Base-by-base conservation (phyloP, 805 yeast genomes). In the Sugiyamaella lignohabitans region DNA sequence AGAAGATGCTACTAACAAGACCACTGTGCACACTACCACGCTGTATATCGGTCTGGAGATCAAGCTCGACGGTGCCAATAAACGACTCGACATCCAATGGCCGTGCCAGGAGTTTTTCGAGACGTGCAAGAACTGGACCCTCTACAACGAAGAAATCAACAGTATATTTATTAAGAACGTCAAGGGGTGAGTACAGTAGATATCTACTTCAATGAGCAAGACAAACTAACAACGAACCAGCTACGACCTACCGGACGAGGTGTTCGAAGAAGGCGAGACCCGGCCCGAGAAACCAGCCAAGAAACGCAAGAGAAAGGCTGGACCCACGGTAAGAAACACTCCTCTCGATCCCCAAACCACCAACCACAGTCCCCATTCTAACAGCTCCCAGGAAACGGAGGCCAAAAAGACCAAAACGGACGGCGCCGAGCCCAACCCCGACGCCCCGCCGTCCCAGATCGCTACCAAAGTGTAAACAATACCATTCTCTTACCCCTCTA, bases 21-120 rank as follows among this genome's bases (percentile, higher is more conserved):
- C 53, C 6, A 52, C 69, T 45, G 66, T 86, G 10, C 82, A 80
- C 60, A 63, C 88, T 2, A 82, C 94, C 16, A 82, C 85, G 40
- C 69, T 88, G 50, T 93, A 77, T 64, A 78, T 93, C 57, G 98
- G 98, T 0, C 66, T 93, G 40, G 81, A 75, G 17, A 63, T 83
- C 16, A 73, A 63, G 51, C 67, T 67, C 34, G 74, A 75, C 43
- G 78, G 68, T 77, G 80, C 38, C 19, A 53, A 55, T 27, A 56
- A 57, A 40, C 56, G 58, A 56, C 73, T 89, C 55, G 96, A 88
- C 62, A 82, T 91, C 48, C 95, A 84, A 58, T 76, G 80, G 53
- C 96, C 96, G 17, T 89, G 98, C 61, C 75, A 86, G 18, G 98
- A 93, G 51, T 93, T 91, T 63, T 87, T 77, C 67, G 80, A 75